Base-by-base conservation (phyloP, 768 basidiomycete species). In the Lentinula guzmanii region DNA sequence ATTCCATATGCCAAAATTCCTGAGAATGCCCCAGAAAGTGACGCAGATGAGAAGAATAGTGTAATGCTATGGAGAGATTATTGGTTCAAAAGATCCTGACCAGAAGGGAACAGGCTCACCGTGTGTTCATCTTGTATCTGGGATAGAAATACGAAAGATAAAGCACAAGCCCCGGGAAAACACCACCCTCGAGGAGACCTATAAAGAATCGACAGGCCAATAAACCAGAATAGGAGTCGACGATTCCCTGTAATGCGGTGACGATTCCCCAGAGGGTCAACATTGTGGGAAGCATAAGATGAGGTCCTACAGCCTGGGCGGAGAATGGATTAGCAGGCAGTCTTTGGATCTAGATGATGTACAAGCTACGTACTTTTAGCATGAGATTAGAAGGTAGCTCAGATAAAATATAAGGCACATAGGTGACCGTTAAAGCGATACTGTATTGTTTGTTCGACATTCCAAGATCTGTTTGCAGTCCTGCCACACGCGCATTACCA, bases 251-350 rank as follows among this genome's bases (percentile, higher is more conserved):
- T 50, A 76, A 69, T 5, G 77, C 70, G 52, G 74, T 69, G 10
- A 77, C 74, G 7, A 80, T 53, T 24, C 82, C 82, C 82, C 83
- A 84, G 4, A 74, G 41, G 1, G 73, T 74, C 35, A 81, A 69
- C 66, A 82, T 72, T 6, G 74, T 58, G 0, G 83, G 82, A 24
- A 83, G 72, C 65, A 81, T 70, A n/a, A 74, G 60, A 53, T 80
- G 70, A 0, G 82, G 78, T 31, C 55, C 55, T 3, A 56, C 41
- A 31, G 3, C 82, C 81, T n/a, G 81, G 60, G 43, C 42, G n/a
- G 1, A 13, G 21, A 18, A 31, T 46, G 24, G 1, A 24, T 24
- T 24, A 24, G 24, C 24, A 24, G 24, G 24, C 24, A 24, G 24
- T 24, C 24, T 24, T 24, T 31, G 7, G 15, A 21, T 50, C 16